Conservation (phyloP, 805 yeast genomes). For the Lipomyces chichibuensis region DNA sequence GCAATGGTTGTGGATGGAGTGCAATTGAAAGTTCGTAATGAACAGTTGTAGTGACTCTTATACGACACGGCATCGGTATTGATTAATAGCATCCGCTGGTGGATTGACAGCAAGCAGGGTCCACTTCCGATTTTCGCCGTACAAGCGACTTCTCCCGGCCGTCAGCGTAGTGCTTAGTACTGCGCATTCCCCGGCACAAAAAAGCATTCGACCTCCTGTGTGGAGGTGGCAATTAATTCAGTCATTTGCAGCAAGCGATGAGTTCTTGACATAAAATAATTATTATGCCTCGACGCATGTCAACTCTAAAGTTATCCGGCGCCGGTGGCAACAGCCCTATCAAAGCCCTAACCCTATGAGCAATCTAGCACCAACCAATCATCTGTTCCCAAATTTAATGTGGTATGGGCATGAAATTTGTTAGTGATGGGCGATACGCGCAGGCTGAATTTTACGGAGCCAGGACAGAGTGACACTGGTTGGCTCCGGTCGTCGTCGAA, state of each 20-base stretch:
- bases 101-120: no score
- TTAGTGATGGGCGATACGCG: neutral
- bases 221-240: no score
- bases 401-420: neutral
- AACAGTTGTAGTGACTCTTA: neutral
- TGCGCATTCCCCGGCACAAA: no score
- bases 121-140: neutral
- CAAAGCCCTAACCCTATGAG: slow-evolving; percentile 1
- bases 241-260: no score
- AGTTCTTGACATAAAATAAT: no score
- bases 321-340: neutral
- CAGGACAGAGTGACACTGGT: neutral
- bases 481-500: neutral
- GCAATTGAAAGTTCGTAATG: no score
- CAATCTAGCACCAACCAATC: neutral
- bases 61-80: neutral
- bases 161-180: neutral
- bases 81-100: neutral
- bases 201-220: no score
- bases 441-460: neutral
- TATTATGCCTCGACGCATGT: no score
- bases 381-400: neutral
- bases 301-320: no score
- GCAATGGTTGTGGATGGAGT: neutral
- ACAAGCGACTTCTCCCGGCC: neutral